Evolutionary conservation across 305 asterid species (phyloP), one percentile per base, ranked within the genome.

Genomic region (Fraxinus angustifolia): DNA sequence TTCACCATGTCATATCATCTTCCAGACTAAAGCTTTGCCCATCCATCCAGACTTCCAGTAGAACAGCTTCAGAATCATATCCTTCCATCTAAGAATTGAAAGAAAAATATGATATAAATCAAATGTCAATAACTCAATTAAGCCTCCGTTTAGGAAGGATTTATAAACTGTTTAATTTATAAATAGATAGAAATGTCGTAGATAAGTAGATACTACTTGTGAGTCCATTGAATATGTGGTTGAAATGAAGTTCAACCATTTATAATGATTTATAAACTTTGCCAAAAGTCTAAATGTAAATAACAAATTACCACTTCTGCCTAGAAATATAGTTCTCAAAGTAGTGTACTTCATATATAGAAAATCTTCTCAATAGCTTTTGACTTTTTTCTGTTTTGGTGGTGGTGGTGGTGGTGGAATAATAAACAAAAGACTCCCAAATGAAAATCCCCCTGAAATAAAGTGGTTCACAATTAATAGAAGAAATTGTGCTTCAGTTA

Each of bases 41-140:
- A 16, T 76, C 84, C 73, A 67, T 79, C 83, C 85, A 81, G 84
- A 86, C 91, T 83, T 87, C n/a, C 93, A 36, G 86, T 73, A 56
- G 82, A 82, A 85, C 84, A 76, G 85, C 90, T 86, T 83, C 88
- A 82, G 60, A 78, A 73, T 53, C 21, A 76, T n/a, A 75, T 70
- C 86, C 88, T 85, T 81, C 91, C 82, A 85, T 71, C 92, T 87
- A 86, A 68, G 86, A 87, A 60, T 68, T 82, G 84, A 81, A 82
- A 78, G 53, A 82, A 78, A 85, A 40, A 8, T 0, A 67, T 45
- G 56, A 45, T 45, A 40, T 40, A 10, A 10, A 42, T 42, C 50
- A 48, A 14, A 48, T 14, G 58, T 48, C 58, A 48, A 14, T 14
- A 48, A 48, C 58, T 48, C 58, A 3, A 14, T 48, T 48, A 48